These are phyloP conservation scores for Ballota nigra DNA, from an alignment of 257 asterid genomes.

Conservation along the genomic window DNA sequence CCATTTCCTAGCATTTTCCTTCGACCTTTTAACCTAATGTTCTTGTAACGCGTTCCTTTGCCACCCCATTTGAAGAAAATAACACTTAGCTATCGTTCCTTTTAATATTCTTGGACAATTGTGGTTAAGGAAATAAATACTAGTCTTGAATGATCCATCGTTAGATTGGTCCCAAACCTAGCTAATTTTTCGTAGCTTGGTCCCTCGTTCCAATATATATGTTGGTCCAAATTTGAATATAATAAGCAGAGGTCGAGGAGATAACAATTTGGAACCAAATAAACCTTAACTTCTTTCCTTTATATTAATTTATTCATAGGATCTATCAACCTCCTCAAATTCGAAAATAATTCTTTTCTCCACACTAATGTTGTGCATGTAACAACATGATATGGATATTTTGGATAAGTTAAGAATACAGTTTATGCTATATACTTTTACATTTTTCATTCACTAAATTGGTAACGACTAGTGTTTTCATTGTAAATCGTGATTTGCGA, in stretches of 20 bases:
- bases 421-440: too few relatives aligned
- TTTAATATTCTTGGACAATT: neutral
- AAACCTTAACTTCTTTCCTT: neutral
- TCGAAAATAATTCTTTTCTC: neutral
- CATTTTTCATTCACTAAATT: too few relatives aligned
- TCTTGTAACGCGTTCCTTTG: slow-evolving; percentile 4
- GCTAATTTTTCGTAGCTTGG: neutral
- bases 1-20: too few relatives aligned
- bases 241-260: neutral
- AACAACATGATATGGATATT: neutral
- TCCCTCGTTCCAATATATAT: neutral
- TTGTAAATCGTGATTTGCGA: too few relatives aligned
- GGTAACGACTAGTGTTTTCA: too few relatives aligned
- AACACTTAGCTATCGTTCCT: neutral
- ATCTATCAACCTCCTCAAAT: neutral
- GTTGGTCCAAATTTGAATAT: neutral
- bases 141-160: neutral
- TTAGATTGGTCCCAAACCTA: neutral
- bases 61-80: neutral
- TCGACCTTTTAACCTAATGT: neutral
- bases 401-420: too few relatives aligned
- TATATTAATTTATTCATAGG: neutral
- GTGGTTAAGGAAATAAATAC: neutral
- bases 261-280: neutral
- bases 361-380: neutral